These are phyloP conservation scores for Acanthamoeba castellanii DNA, from an alignment of 208 protist genomes.

Conservation along the genomic window DNA sequence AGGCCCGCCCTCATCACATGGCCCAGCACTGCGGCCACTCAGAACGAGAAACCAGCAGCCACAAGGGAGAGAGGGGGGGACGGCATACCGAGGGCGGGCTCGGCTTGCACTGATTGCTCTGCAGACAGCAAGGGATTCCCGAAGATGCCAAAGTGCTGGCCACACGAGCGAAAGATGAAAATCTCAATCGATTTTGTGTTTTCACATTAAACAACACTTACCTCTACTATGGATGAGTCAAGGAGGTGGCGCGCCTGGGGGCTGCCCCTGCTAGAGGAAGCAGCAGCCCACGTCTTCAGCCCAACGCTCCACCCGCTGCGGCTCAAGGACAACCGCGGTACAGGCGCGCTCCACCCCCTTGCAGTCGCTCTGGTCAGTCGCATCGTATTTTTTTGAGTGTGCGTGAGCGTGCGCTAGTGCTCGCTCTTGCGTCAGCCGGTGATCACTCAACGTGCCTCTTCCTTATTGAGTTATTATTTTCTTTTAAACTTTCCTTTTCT, in stretches of 20 bases:
- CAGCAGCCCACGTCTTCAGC: neutral
- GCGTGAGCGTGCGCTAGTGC: too few species aligned
- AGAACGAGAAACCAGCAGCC: neutral
- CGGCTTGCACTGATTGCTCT: slow-evolving; percentile 1
- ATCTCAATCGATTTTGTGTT: neutral
- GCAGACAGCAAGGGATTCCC: slow-evolving; percentile 4
- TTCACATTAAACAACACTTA: neutral
- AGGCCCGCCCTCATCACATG: slow-evolving; percentile 24
- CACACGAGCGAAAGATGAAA: too few species aligned
- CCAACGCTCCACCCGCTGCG: neutral
- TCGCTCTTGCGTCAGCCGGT: too few species aligned
- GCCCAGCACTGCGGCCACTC: slow-evolving; percentile 14
- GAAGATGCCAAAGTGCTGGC: slow-evolving; percentile 22
- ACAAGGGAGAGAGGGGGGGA: neutral
- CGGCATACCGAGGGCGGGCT: slow-evolving; percentile 23
- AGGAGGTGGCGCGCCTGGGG: neutral
- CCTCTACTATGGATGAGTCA: neutral
- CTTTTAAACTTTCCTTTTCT: too few species aligned
- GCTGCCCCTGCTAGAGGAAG: neutral
- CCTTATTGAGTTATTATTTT: too few species aligned
- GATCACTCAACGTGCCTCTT: too few species aligned
- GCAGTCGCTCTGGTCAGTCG: too few species aligned
- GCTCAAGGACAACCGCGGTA: neutral
- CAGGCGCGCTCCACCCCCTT: neutral
- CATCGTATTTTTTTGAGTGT: too few species aligned